Conservation (phyloP, 2,329 filamentous ascomycete species). For the Fusarium staphyleae region DNA sequence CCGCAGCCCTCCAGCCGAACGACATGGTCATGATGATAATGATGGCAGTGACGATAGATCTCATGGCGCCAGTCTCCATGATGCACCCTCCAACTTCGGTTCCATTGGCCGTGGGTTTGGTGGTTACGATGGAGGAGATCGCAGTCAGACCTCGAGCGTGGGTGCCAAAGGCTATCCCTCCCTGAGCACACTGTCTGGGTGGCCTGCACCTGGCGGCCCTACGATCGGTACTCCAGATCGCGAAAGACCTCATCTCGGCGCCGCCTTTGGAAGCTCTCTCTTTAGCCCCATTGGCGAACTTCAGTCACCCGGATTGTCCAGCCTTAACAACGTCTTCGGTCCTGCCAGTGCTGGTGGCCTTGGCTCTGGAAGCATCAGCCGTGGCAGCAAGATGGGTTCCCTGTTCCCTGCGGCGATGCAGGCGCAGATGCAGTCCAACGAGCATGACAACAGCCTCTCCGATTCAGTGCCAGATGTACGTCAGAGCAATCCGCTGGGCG, state of each 20-base stretch:
- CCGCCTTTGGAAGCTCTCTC: constrained; percentile 78
- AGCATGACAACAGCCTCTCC: constrained; percentile 67
- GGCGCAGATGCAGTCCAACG: constrained; percentile 81
- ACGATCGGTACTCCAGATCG: constrained; percentile 73
- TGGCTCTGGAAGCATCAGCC: constrained; percentile 71
- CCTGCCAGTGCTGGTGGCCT: constrained; percentile 62
- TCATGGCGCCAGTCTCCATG: constrained; percentile 51
- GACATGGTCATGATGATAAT: constrained; percentile 69
- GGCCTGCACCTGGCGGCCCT: constrained; percentile 62
- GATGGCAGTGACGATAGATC: constrained; percentile 59
- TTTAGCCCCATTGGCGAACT: constrained; percentile 81
- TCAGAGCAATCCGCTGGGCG: constrained; percentile 68
- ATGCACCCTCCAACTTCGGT: constrained; percentile 60
- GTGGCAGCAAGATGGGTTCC: constrained; percentile 83
- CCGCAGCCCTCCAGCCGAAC: constrained; percentile 84
- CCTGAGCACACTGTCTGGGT: constrained; percentile 68
- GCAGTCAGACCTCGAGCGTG: constrained; percentile 91
- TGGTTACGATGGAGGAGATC: constrained; percentile 76
- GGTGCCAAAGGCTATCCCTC: constrained; percentile 76
- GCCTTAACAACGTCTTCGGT: constrained; percentile 74
- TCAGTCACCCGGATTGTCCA: constrained; percentile 75
- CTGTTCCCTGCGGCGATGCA: constrained; percentile 91
- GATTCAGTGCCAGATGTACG: constrained; percentile 67
- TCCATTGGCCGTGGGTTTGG: constrained; percentile 60
- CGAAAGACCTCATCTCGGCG: constrained; percentile 62